Conservation (phyloP, 108 stramenopile species). For the Fistulifera solaris region DNA sequence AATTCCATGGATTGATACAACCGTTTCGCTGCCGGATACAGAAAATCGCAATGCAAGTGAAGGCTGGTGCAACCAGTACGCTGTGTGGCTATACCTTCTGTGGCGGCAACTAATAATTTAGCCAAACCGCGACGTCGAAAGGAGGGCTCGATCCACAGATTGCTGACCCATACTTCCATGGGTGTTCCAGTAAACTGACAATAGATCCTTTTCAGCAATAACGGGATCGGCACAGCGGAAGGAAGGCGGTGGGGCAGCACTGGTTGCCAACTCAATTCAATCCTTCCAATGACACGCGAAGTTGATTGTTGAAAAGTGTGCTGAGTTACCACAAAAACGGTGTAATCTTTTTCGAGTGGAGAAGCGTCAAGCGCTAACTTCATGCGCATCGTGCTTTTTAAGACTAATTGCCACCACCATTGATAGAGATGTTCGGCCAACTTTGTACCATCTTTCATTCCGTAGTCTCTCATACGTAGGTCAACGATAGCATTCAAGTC, state of each 20-base stretch:
- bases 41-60: constrained; percentile 1
- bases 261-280: constrained; percentile 1
- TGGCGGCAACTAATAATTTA: neutral
- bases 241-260: neutral
- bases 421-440: no score
- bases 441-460: no score
- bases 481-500: no score
- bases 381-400: no score
- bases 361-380: no score
- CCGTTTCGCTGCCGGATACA: neutral
- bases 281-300: neutral
- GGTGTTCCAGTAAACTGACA: neutral
- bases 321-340: no score
- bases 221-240: neutral
- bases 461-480: no score
- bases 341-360: no score
- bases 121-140: neutral
- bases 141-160: neutral
- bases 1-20: neutral
- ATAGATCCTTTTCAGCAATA: neutral
- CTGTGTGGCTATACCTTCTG: neutral
- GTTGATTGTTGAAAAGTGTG: no score
- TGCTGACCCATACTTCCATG: neutral
- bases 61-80: neutral
- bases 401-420: no score